Conservation (phyloP, 2,329 filamentous ascomycete species). For the Botrytis porri region DNA sequence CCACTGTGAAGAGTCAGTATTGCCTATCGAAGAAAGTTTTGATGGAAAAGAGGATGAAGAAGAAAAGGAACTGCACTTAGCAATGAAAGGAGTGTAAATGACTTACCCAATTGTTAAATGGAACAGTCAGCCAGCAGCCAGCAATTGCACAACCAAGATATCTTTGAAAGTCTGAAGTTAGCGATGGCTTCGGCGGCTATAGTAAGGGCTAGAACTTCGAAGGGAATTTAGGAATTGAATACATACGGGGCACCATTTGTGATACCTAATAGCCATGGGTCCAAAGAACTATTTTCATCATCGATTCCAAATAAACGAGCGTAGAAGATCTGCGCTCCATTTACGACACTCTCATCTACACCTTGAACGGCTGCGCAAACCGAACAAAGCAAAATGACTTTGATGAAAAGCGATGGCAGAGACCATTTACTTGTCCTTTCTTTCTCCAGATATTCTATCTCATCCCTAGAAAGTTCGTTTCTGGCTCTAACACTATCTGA, state of each 20-base stretch:
- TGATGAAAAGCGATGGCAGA: conserved; percentile 52
- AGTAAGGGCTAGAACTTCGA: background rate
- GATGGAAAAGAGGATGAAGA: background rate
- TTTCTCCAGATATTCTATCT: conserved; percentile 54
- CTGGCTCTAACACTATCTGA: conserved; percentile 39
- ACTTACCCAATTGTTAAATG: conserved; percentile 56
- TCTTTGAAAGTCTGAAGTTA: background rate
- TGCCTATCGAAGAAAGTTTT: background rate
- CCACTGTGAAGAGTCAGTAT: conserved; percentile 43
- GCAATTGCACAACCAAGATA: conserved; percentile 66
- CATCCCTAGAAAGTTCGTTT: conserved; percentile 53
- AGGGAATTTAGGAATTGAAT: background rate
- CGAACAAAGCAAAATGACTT: conserved; percentile 63
- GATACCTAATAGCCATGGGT: conserved; percentile 59
- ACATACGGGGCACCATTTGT: conserved; percentile 53
- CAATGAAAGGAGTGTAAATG: background rate
- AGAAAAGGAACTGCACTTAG: background rate
- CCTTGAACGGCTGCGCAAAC: conserved; percentile 68
- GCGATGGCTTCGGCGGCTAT: background rate
- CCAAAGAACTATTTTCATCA: conserved; percentile 43
- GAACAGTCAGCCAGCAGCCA: conserved; percentile 71
- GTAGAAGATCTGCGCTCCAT: conserved; percentile 67
- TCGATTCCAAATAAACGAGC: conserved; percentile 58
- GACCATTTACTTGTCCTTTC: conserved; percentile 67
- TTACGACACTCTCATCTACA: conserved; percentile 68